Conservation (phyloP, 768 basidiomycete genomes). For the Tulasnella sp. region DNA sequence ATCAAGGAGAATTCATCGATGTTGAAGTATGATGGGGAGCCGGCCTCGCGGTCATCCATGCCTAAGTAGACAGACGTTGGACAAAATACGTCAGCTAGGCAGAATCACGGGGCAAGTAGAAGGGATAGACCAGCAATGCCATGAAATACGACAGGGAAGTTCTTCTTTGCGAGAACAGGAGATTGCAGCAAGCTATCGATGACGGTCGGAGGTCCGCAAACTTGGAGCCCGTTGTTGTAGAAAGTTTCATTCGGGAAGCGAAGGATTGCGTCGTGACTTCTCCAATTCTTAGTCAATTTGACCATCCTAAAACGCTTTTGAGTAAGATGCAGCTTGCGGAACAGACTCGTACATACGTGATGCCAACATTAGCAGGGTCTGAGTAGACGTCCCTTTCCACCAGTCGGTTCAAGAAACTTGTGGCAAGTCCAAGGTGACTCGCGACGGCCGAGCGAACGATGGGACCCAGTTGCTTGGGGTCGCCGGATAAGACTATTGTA, state of each 20-base stretch:
- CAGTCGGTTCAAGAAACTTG: slow-evolving; percentile 49
- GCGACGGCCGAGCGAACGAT: slow-evolving; percentile 51
- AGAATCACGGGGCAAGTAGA: not conserved
- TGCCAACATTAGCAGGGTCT: slow-evolving; percentile 1
- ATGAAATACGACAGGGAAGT: slow-evolving; percentile 54
- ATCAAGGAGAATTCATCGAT: slow-evolving; percentile 45
- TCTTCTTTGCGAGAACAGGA: slow-evolving; percentile 31
- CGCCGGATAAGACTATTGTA: slow-evolving; percentile 52
- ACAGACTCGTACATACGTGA: slow-evolving; percentile 8
- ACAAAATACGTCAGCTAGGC: not conserved
- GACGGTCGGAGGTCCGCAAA: slow-evolving; percentile 31
- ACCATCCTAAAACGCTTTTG: slow-evolving; percentile 33
- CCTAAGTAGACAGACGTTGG: not conserved
- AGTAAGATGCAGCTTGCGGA: not conserved
- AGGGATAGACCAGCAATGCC: slow-evolving; percentile 35
- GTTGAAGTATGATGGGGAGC: slow-evolving; percentile 64
- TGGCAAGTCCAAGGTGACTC: slow-evolving; percentile 42
- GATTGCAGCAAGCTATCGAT: slow-evolving; percentile 18
- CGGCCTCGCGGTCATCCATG: slow-evolving; percentile 48
- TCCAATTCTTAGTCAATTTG: slow-evolving; percentile 51
- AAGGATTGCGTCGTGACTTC: slow-evolving; percentile 49
- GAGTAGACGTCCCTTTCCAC: slow-evolving; percentile 33
- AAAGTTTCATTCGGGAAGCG: slow-evolving; percentile 50
- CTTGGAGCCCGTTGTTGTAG: slow-evolving; percentile 42
- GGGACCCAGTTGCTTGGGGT: slow-evolving; percentile 61